Percentiles rank a stretch among this genome's conserved stretches.
Conservation (phyloP, 305 asterid genomes). For the Solanum aculeatissimum region DNA sequence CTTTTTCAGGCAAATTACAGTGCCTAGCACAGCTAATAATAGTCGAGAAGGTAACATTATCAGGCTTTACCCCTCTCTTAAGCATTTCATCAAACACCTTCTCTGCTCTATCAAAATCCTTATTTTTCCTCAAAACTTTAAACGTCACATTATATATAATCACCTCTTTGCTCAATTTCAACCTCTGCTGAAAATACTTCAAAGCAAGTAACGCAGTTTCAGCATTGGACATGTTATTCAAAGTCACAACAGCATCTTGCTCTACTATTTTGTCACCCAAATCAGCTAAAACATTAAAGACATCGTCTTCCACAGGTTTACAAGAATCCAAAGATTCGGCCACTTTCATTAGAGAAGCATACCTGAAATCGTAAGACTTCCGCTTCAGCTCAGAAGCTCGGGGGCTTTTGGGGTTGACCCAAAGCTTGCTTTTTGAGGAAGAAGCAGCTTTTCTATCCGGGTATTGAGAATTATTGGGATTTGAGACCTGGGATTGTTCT, state of each 20-base stretch:
- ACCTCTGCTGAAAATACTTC: slow-evolving; percentile 33
- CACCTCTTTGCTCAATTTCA: slow-evolving; percentile 26
- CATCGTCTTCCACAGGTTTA: slow-evolving; percentile 28
- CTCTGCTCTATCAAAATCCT: slow-evolving; percentile 50
- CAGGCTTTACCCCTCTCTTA: slow-evolving; percentile 65
- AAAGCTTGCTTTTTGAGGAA: slow-evolving; percentile 28
- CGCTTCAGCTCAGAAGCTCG: slow-evolving; percentile 42
- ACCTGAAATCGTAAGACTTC: slow-evolving; percentile 52
- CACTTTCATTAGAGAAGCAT: slow-evolving; percentile 34
- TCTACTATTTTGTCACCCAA: slow-evolving; percentile 34
- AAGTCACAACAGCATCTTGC: slow-evolving; percentile 56
- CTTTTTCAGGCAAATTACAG: slow-evolving; percentile 58
- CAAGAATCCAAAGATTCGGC: slow-evolving; percentile 54
- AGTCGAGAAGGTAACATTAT: slow-evolving; percentile 76
- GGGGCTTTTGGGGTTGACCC: slow-evolving; percentile 86
- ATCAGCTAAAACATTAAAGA: slow-evolving; percentile 19
- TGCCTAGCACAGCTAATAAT: slow-evolving; percentile 81
- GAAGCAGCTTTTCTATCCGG: slow-evolving; percentile 6
- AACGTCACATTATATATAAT: slow-evolving; percentile 72
- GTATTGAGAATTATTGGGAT: slow-evolving; percentile 13
- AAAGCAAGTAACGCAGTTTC: slow-evolving; percentile 42
- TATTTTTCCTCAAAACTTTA: slow-evolving; percentile 56
- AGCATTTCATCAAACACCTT: slow-evolving; percentile 54
- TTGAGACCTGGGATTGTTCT: slow-evolving; percentile 14
- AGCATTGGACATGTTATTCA: slow-evolving; percentile 67